phyloP scores from a whole-genome alignment of 805 yeast genomes.

The Saccharomyces kudriavzevii region DNA sequence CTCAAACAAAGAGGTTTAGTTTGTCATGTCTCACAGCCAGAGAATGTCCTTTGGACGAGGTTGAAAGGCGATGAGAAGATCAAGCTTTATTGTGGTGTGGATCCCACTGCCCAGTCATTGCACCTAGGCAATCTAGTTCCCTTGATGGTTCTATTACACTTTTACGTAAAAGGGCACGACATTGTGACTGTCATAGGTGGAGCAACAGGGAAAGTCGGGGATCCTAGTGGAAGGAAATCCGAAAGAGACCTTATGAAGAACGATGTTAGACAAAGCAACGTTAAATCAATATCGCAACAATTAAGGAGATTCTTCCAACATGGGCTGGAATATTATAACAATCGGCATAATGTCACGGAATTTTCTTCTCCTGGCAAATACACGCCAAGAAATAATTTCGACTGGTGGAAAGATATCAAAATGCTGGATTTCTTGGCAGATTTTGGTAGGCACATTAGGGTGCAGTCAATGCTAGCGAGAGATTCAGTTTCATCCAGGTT shows the following conservation, averaged over 20 bases:
- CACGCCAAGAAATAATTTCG: constrained; percentile 51
- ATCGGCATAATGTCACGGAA: constrained; percentile 29
- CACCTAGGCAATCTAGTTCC: constrained; percentile 91
- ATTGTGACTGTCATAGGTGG: constrained; percentile 85
- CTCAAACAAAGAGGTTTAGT: constrained; percentile 23
- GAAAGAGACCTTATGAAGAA: constrained; percentile 61
- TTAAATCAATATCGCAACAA: constrained; percentile 52
- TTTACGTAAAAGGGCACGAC: constrained; percentile 74
- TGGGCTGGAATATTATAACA: constrained; percentile 55
- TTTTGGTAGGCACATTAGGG: constrained; percentile 72
- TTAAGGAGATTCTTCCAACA: constrained; percentile 49
- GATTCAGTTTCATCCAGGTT: constrained; percentile 79
- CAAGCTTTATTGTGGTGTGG: constrained; percentile 87
- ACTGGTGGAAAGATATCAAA: constrained; percentile 79
- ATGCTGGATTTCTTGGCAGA: constrained; percentile 70
- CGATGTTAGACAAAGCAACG: constrained; percentile 46
- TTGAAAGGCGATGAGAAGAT: constrained; percentile 30
- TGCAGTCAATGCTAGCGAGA: constrained; percentile 79
- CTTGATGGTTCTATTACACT: constrained; percentile 74
- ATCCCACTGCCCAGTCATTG: constrained; percentile 83
- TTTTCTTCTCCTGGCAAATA: constrained; percentile 35
- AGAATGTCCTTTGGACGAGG: constrained; percentile 7
- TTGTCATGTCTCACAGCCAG: constrained; percentile 28
- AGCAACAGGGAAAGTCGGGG: constrained; percentile 94
- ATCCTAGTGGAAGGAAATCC: constrained; percentile 84